Evolutionary conservation across 2,329 filamentous ascomycete genomes (phyloP).

Genomic region (Aspergillus fumigatiaffinis): DNA sequence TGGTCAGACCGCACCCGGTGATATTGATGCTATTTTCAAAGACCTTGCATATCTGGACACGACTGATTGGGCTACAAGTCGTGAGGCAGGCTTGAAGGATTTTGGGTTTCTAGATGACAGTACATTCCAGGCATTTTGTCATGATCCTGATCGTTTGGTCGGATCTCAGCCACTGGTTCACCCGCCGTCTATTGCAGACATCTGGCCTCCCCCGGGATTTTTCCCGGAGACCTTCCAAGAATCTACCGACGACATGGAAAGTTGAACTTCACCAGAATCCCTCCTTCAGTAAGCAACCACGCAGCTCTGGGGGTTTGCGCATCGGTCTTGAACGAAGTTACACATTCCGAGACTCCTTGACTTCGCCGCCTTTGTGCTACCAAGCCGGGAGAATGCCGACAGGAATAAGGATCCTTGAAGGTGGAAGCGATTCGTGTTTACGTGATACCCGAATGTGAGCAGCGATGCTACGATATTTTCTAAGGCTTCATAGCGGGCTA

Average conservation of each 20-base stretch:
- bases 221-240: constrained; percentile 40
- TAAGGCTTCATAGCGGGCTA: neutral
- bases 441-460: neutral
- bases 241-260: constrained; percentile 18
- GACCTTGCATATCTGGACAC: constrained; percentile 45
- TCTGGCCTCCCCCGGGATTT: constrained; percentile 42
- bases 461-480: neutral
- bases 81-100: constrained; percentile 40
- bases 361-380: neutral
- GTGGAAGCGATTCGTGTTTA: neutral
- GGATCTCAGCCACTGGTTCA: constrained; percentile 34
- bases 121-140: constrained; percentile 44
- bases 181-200: constrained; percentile 39
- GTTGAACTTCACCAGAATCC: constrained; percentile 15
- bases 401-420: neutral
- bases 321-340: neutral
- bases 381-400: neutral
- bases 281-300: neutral
- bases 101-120: constrained; percentile 44
- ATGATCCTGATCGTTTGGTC: constrained; percentile 41
- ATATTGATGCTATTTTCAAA: constrained; percentile 44
- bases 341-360: neutral
- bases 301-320: neutral
- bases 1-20: constrained; percentile 12
- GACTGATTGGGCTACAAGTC: constrained; percentile 41